Conservation (phyloP, 306 rosid genomes). For the Inga oerstediana region DNA sequence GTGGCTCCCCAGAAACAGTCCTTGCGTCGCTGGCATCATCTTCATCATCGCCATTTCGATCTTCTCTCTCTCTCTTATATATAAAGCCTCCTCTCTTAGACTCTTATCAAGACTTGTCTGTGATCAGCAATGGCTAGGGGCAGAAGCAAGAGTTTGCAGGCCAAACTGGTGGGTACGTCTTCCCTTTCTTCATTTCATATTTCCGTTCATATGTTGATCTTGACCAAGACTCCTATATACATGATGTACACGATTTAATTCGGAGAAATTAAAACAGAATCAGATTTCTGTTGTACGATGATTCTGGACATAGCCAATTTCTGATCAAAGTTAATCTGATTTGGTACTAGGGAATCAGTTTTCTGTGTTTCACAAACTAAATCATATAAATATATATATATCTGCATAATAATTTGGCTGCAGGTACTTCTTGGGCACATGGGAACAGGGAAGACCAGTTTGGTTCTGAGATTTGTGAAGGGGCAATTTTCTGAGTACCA, state of each 20-base stretch:
- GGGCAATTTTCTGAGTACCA: constrained; percentile 87
- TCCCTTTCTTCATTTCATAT: constrained; percentile 33
- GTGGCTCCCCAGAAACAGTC: constrained; percentile 23
- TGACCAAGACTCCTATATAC: neutral
- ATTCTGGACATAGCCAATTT: neutral
- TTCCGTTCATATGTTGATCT: neutral
- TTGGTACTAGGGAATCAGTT: neutral
- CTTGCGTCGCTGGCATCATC: neutral
- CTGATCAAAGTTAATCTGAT: neutral
- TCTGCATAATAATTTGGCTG: neutral
- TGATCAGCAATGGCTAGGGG: constrained; percentile 55
- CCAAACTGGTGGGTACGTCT: constrained; percentile 97
- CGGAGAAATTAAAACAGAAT: neutral
- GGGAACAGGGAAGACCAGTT: constrained; percentile 91
- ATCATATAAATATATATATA: neutral
- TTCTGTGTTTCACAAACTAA: neutral
- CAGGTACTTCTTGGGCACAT: constrained; percentile 92
- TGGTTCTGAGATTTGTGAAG: constrained; percentile 85
- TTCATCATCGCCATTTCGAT: neutral
- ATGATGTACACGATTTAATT: too few relatives aligned
- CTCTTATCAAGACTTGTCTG: neutral
- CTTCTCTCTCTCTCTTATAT: constrained; percentile 33
- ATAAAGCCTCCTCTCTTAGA: neutral
- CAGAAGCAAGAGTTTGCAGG: constrained; percentile 80
- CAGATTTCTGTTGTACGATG: neutral